Evolutionary conservation across 176 grass and related monocot genomes (phyloP), one percentile per base, ranked within the genome.

Genomic region (Cenchrus purpureus): DNA sequence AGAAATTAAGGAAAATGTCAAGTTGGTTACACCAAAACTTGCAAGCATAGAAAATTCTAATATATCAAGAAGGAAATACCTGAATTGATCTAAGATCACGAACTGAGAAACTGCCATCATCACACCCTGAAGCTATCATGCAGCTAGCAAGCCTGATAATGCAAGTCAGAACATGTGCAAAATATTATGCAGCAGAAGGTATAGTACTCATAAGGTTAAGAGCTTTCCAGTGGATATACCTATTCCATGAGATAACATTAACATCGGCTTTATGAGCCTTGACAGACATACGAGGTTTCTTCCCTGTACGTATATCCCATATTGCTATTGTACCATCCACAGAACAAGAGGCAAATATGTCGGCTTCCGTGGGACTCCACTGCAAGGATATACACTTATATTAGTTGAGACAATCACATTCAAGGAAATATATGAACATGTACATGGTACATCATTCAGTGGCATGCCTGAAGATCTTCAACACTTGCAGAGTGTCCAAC

Each of bases 161-260:
- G 49, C 52, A 54, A 73, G 65, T 71, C 66, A 61, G 62, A 78
- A 42, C 60, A 40, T 5, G 62, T 37, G 79, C 44, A 58, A 78
- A 53, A 54, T 13, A 44, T 67, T 50, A 57, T 78, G 62, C 32
- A 40, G 34, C 64, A 54, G 31, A 83, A 88, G 44, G 19, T 22
- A 73, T 76, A 55, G 22, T 13, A 4, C 13, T 67, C 8, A 42
- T 28, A n/a, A 80, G 67, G 70, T 16, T n/a, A 73, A 70, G 5
- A 80, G 40, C 15, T 63, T 37, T 78, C 40, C 48, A 71, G 10
- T 75, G 3, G 6, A 79, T 43, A 64, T 94, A 98, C 93, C 88
- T 65, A 53, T 98, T 98, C 97, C 93, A 98, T 80, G 97, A 95
- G 50, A 98, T 94, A 87, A 98, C 97, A 69, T 98, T 98, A 44